A percentile compares a stretch with the other conserved stretches of the same genome.
phyloP scores from a whole-genome alignment of 345 rosid genomes.

The Populus tremula region DNA sequence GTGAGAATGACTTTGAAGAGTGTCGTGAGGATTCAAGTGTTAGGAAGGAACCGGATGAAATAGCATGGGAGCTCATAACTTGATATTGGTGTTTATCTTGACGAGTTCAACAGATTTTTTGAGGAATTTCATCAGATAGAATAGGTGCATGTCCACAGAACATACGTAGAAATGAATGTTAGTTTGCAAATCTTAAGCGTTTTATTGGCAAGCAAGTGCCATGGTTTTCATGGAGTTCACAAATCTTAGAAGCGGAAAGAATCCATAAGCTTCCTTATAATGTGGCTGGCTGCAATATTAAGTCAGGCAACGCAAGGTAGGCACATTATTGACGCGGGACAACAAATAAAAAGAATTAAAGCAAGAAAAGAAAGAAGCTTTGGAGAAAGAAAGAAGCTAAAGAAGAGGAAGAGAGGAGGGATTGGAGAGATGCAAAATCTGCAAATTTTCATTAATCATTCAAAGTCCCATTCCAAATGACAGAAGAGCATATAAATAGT shows the following conservation, averaged over 20 bases:
- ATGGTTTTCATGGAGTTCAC: slow-evolving; percentile 40
- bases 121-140: not conserved
- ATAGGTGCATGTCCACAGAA: not conserved
- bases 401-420: too few species aligned
- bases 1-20: not conserved
- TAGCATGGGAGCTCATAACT: not conserved
- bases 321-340: too few species aligned
- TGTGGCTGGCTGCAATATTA: slow-evolving; percentile 13
- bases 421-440: too few species aligned
- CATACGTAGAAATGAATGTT: not conserved
- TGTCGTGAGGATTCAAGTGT: not conserved
- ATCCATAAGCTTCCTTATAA: slow-evolving; percentile 17
- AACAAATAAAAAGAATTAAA: too few species aligned
- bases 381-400: too few species aligned
- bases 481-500: too few species aligned
- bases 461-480: too few species aligned
- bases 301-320: slow-evolving; percentile 22
- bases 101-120: not conserved
- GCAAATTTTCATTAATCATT: too few species aligned
- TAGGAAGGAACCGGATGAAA: not conserved
- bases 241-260: slow-evolving; percentile 24
- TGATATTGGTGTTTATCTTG: not conserved
- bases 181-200: not conserved
- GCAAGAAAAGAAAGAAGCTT: too few species aligned
- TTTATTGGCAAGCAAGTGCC: slow-evolving; percentile 35